Base-by-base conservation (phyloP, 768 basidiomycete genomes). In the Pleurotus tuoliensis region DNA sequence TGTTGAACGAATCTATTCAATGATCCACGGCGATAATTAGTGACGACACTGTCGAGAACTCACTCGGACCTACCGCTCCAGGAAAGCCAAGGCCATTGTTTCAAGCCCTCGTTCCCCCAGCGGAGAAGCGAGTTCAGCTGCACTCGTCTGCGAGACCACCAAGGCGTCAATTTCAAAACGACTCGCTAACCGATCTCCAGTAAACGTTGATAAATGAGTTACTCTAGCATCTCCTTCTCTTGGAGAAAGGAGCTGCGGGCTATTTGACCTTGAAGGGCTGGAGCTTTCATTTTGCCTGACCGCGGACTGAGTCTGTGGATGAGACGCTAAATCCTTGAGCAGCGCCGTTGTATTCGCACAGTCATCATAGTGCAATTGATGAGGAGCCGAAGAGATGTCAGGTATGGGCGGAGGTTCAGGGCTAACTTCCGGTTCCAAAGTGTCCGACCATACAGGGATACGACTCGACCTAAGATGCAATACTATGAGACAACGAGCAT, bases 401-500 rank as follows among this genome's bases (percentile, higher is more conserved):
- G 37, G 37, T 18, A 20, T 24, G 16, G 39, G 24, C 15, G 51
- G 39, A 11, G 39, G 38, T 18, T 20, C 12, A 53, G 51, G n/a
- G 20, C 12, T 24, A 8, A n/a, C 18, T 15, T 53, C 39, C 20
- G 39, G 20, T 24, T 53, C 51, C 16, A 53, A 41, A 41, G 51
- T 53, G 25, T 53, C 51, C 12, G 51, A 53, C 51, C 51, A 53
- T 24, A 53, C 51, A 20, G 51, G 51, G 13, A 22, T 11, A 18
- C 16, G 16, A 38, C 51, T 40, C 7, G 51, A 37, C 51, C 51
- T 53, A n/a, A 20, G 24, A 13, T 47, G 16, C 22, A 5, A 16
- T 15, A 18, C n/a, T 18, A 39, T 52, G 38, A 18, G 18, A 11
- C 22, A 53, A 22, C n/a, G 16, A 18, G 24, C n/a, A 53, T 38